Evolutionary conservation across 768 basidiomycete species (phyloP).

Genomic region (Ramaria sp.): DNA sequence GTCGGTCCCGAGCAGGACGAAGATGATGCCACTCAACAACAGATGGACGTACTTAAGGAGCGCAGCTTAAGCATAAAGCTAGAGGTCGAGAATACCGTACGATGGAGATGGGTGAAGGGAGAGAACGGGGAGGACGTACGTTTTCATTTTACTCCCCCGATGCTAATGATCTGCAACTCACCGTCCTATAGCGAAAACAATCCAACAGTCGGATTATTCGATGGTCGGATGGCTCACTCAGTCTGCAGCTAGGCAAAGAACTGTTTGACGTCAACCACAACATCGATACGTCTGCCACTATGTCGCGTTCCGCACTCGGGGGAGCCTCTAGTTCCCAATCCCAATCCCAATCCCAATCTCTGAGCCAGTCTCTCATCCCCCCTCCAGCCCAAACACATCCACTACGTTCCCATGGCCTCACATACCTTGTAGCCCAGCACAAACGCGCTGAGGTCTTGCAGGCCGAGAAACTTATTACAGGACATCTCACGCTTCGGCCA

Average conservation of each 20-base stretch:
- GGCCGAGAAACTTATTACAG: conserved; percentile 73
- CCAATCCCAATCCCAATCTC: conserved; percentile 26
- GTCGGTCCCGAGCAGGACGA: conserved; percentile 73
- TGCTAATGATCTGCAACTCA: not conserved
- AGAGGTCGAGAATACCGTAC: conserved; percentile 86
- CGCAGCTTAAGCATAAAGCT: conserved; percentile 79
- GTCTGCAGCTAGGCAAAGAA: conserved; percentile 87
- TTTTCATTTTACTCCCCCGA: conserved; percentile 13
- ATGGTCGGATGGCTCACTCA: conserved; percentile 93
- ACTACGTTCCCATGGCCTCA: conserved; percentile 63
- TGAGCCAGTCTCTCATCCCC: conserved; percentile 20
- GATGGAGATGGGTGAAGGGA: conserved; percentile 91
- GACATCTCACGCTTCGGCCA: conserved; percentile 74
- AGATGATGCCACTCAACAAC: conserved; percentile 42
- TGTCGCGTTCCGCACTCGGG: conserved; percentile 48
- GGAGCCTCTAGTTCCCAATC: conserved; percentile 22
- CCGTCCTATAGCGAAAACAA: conserved; percentile 50
- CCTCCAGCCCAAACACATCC: conserved; percentile 16
- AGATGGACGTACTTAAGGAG: conserved; percentile 54
- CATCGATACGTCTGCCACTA: conserved; percentile 64
- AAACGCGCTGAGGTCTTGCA: conserved; percentile 81
- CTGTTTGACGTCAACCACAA: conserved; percentile 83
- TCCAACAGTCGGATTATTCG: conserved; percentile 86
- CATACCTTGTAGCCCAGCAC: conserved; percentile 85
- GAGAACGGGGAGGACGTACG: conserved; percentile 66